phyloP scores from a whole-genome alignment of 306 rosid genomes.

The Castanospermum australe region DNA sequence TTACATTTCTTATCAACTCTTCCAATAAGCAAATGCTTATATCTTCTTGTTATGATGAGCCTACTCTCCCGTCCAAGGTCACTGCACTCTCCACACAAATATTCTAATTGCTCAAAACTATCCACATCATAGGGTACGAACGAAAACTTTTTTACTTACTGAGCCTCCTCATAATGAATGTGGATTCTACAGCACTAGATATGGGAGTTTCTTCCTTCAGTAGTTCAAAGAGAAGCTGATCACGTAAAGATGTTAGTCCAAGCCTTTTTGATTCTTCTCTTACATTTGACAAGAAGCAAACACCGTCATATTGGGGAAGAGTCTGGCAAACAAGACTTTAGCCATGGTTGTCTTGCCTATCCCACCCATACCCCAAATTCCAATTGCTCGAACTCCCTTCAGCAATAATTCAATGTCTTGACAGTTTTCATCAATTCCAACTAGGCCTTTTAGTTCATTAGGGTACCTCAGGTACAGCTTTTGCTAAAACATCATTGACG shows the following conservation, averaged over 20 bases:
- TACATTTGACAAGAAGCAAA: constrained; percentile 11
- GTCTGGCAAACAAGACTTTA: neutral
- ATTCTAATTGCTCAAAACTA: neutral
- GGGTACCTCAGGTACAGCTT: neutral
- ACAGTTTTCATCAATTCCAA: neutral
- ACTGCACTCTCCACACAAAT: neutral
- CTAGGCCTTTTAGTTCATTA: neutral
- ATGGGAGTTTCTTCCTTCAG: neutral
- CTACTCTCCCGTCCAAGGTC: neutral
- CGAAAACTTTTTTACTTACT: neutral
- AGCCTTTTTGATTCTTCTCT: neutral
- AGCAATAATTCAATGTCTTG: neutral
- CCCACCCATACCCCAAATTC: constrained; percentile 35
- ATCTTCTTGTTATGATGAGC: constrained; percentile 12
- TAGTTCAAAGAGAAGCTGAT: constrained; percentile 5
- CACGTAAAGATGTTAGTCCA: neutral
- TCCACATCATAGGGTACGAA: constrained; percentile 18
- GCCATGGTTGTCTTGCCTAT: constrained; percentile 31
- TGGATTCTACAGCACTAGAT: neutral
- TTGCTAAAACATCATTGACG: neutral
- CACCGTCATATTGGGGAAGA: neutral
- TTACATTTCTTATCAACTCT: neutral
- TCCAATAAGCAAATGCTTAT: neutral
- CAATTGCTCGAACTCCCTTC: neutral
- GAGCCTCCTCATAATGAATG: neutral